phyloP scores from a whole-genome alignment of 345 rosid genomes.

The Durio zibethinus region DNA sequence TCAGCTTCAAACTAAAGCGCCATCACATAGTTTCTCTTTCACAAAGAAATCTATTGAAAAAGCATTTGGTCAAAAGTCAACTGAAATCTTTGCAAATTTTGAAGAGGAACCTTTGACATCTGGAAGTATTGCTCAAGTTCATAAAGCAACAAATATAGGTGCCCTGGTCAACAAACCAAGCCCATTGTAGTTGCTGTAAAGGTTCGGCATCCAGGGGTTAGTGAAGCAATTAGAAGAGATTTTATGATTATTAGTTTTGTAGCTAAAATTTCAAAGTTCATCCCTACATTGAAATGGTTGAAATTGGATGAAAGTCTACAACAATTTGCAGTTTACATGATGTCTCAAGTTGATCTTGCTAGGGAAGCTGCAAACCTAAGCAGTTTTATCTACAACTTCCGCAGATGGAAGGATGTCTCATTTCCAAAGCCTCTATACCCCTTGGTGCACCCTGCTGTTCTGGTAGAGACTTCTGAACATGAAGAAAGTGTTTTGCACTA shows the following conservation, averaged over 20 bases:
- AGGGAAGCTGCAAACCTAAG: slow-evolving; percentile 97
- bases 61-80: slow-evolving; percentile 86
- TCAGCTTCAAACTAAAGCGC: slow-evolving; percentile 89
- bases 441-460: slow-evolving; percentile 97
- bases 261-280: slow-evolving; percentile 63
- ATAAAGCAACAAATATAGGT: slow-evolving; percentile 83
- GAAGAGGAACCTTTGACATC: slow-evolving; percentile 95
- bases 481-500: slow-evolving; percentile 86
- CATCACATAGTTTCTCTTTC: slow-evolving; percentile 84
- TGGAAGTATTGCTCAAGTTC: slow-evolving; percentile 98
- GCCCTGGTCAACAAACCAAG: slow-evolving; percentile 74
- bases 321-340: slow-evolving; percentile 96
- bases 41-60: slow-evolving; percentile 79
- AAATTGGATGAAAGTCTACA: slow-evolving; percentile 95
- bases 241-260: slow-evolving; percentile 73
- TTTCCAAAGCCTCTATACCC: slow-evolving; percentile 98
- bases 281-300: slow-evolving; percentile 89
- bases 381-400: slow-evolving; percentile 91
- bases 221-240: slow-evolving; percentile 93
- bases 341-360: slow-evolving; percentile 99
- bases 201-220: slow-evolving; percentile 99
- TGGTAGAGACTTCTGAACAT: slow-evolving; percentile 92
- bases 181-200: slow-evolving; percentile 89
- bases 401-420: slow-evolving; percentile 95
- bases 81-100: slow-evolving; percentile 79